Evolutionary conservation across 202 grass and related monocot genomes (phyloP), one percentile per base, ranked within the genome.

Genomic region (Carex arenaria): DNA sequence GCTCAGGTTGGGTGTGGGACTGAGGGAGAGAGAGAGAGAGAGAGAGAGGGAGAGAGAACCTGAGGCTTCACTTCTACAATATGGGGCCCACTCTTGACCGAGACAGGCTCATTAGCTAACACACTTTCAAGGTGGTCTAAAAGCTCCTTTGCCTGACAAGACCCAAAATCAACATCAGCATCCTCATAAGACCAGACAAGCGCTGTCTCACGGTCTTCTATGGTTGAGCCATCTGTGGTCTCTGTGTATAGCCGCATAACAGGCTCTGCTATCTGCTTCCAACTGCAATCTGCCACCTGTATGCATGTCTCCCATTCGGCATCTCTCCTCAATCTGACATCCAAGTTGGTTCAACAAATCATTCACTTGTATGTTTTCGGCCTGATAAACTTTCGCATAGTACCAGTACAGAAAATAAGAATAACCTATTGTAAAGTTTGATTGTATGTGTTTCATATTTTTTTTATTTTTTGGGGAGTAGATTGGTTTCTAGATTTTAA

Each of bases 121-220:
- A 93, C 94, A 4, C 92, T 93, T 67, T 91, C 92, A 12, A 97
- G 86, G 38, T 97, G 94, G 71, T 93, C 86, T 18, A 97, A 87
- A 18, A 97, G 94, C 78, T 94, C 94, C 84, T 97, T 97, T 1
- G 94, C 94, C 63, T 94, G 94, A 82, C 94, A 97, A 28, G 94
- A 97, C 8, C 94, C 94, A 18, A 97, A 97, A 75, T 97, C 92
- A 2, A 92, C 89, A 83, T 97, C 94, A 0, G 94, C 94, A 4
- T 97, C 92, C 81, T 97, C 92, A 6, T 94, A 97, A 62, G 87
- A 93, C 94, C 94, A 97, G 30, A 93, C 94, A 1, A 97, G 87
- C 13, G 87, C 12, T 0, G 94, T 97, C 36, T 97, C 92, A 47
- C 89, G 86, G 74, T 93, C 79, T 64, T 97, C 92, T 19, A 97